These are phyloP conservation scores for Sporisorium exsertum DNA, from an alignment of 1,284 basidiomycete species.

Conservation along the genomic window DNA sequence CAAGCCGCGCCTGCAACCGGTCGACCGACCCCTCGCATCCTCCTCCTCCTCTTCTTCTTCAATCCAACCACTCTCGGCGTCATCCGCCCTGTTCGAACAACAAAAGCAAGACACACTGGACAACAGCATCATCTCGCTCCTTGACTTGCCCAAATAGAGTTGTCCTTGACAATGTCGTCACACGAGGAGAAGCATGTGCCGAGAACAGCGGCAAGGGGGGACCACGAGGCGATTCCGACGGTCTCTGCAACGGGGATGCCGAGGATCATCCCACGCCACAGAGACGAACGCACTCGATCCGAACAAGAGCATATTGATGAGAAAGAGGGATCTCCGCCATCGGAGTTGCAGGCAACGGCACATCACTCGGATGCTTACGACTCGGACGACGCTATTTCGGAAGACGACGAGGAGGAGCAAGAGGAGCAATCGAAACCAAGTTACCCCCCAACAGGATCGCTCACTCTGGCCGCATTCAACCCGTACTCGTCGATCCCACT, in stretches of 20 bases:
- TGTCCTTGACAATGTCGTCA: neutral
- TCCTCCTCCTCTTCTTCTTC: conserved; percentile 1
- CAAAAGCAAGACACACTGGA: conserved; percentile 15
- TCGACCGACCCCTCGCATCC: conserved; percentile 10
- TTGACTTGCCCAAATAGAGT: conserved; percentile 21
- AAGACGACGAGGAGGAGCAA: conserved; percentile 7
- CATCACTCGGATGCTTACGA: conserved; percentile 12
- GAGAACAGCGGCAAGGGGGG: conserved; percentile 14
- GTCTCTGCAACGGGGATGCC: conserved; percentile 62
- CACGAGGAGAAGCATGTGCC: conserved; percentile 30
- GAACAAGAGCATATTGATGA: conserved; percentile 34
- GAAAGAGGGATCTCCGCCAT: conserved; percentile 25
- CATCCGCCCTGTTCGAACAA: neutral
- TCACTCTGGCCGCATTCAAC: conserved; percentile 59
- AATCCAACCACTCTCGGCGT: neutral
- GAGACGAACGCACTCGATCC: conserved; percentile 20
- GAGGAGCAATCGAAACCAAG: conserved; percentile 10
- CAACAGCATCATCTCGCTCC: conserved; percentile 32
- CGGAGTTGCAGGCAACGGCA: conserved; percentile 14
- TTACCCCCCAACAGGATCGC: conserved; percentile 59
- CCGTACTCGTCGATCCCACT: conserved; percentile 48
- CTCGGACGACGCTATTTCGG: conserved; percentile 5
- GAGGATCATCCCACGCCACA: conserved; percentile 47
- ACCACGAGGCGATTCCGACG: conserved; percentile 46
- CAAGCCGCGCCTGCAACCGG: conserved; percentile 21